phyloP scores from a whole-genome alignment of 768 basidiomycete species.

The Russula olivacea region DNA sequence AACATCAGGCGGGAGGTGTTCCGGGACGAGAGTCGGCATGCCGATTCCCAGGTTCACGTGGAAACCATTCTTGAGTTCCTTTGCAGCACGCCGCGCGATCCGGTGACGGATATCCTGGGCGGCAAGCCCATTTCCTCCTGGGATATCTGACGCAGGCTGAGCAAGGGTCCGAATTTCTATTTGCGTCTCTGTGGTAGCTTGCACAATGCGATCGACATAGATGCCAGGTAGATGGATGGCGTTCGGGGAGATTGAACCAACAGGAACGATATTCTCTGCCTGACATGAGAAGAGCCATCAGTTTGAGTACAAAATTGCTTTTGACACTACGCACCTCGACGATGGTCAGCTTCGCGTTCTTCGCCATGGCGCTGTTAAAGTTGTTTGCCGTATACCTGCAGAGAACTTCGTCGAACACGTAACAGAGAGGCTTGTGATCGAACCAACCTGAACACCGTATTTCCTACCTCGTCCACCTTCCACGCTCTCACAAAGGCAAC shows the following conservation, averaged over 20 bases:
- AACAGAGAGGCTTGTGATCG: background rate
- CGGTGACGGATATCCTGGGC: conserved; percentile 56
- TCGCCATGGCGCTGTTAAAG: conserved; percentile 82
- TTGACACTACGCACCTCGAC: conserved; percentile 53
- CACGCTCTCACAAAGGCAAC: conserved; percentile 84
- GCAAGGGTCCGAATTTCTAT: conserved; percentile 75
- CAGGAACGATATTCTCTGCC: conserved; percentile 87
- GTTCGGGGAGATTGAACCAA: conserved; percentile 75
- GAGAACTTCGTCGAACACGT: background rate
- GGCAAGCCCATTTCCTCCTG: conserved; percentile 43
- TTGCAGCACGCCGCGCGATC: conserved; percentile 82
- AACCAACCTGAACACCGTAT: conserved; percentile 78
- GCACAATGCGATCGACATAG: conserved; percentile 86
- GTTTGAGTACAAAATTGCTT: background rate
- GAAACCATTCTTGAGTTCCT: conserved; percentile 82
- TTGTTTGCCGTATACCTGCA: conserved; percentile 80
- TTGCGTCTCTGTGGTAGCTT: conserved; percentile 65
- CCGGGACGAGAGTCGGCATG: conserved; percentile 86
- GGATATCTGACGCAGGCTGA: conserved; percentile 35
- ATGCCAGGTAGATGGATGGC: conserved; percentile 78
- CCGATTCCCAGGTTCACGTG: conserved; percentile 89
- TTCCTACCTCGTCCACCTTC: conserved; percentile 90
- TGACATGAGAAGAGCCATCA: conserved; percentile 29
- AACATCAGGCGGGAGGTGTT: conserved; percentile 64
- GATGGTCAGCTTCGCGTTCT: conserved; percentile 83